Evolutionary conservation across 2,329 filamentous ascomycete species (phyloP).

Genomic region (Didymella lethalis): DNA sequence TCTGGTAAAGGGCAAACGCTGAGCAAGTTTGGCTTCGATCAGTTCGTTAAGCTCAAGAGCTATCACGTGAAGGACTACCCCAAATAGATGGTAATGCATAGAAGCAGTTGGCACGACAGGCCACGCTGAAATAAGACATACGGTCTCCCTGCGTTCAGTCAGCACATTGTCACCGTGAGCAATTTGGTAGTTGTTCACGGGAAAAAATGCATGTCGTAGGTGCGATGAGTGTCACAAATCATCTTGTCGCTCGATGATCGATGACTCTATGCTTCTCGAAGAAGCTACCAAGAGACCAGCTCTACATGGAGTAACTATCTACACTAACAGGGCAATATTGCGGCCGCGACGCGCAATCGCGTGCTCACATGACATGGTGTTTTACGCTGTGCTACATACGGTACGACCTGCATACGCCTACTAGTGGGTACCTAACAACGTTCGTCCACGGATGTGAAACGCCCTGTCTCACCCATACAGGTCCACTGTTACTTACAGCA

Average conservation of each 20-base stretch:
- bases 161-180: conserved; percentile 7
- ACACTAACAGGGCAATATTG: neutral
- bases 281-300: neutral
- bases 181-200: neutral
- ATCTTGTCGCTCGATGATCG: neutral
- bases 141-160: conserved; percentile 25
- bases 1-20: conserved; percentile 91
- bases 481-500: conserved; percentile 25
- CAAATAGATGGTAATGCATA: conserved; percentile 52
- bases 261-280: neutral
- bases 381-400: conserved; percentile 20
- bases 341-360: conserved; percentile 24
- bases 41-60: conserved; percentile 96
- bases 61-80: conserved; percentile 87
- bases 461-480: conserved; percentile 33
- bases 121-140: conserved; percentile 21
- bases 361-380: conserved; percentile 34
- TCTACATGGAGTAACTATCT: neutral
- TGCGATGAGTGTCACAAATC: neutral
- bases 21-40: conserved; percentile 89
- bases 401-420: conserved; percentile 15
- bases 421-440: conserved; percentile 6
- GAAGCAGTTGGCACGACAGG: conserved; percentile 21
- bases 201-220: neutral
- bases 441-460: conserved; percentile 30